Percentiles rank a stretch among this genome's conserved stretches.
These are phyloP conservation scores for Phytophthora pisi DNA, from an alignment of 352 stramenopile genomes.

Conservation along the genomic window DNA sequence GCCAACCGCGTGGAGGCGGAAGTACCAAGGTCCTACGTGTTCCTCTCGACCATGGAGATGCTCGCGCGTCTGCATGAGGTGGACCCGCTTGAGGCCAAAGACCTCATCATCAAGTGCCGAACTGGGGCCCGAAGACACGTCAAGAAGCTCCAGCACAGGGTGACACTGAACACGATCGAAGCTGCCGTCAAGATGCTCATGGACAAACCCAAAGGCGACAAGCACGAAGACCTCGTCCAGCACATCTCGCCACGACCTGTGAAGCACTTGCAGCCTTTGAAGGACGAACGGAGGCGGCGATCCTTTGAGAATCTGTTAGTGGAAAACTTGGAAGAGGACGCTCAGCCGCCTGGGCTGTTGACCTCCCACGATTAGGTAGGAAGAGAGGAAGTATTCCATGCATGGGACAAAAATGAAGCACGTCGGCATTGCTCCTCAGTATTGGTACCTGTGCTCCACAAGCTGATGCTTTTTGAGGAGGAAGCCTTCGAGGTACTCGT, in stretches of 20 bases:
- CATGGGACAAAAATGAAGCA: too few relatives aligned
- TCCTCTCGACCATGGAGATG: slow-evolving; percentile 42
- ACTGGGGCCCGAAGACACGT: neutral
- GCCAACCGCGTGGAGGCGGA: slow-evolving; percentile 1
- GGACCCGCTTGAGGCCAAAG: slow-evolving; percentile 51
- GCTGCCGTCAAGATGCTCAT: neutral
- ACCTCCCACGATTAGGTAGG: neutral
- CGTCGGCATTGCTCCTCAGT: too few relatives aligned
- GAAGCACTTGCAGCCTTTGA: neutral
- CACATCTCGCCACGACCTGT: neutral
- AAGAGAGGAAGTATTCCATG: too few relatives aligned
- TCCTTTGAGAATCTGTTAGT: neutral
- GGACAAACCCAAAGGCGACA: neutral
- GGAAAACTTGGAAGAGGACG: neutral
- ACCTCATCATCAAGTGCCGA: slow-evolving; percentile 34
- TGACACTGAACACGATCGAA: neutral
- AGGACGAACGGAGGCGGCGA: neutral
- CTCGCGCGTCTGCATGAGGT: slow-evolving; percentile 40
- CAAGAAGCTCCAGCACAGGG: neutral
- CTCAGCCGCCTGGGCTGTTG: neutral
- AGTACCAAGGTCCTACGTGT: slow-evolving; percentile 33
- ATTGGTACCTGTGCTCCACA: too few relatives aligned
- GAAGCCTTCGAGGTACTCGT: too few relatives aligned
- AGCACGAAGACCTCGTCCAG: slow-evolving; percentile 3
- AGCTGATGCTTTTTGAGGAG: too few relatives aligned